Base-by-base conservation (phyloP, 2,329 filamentous ascomycete genomes). In the Exophiala spinifera region DNA sequence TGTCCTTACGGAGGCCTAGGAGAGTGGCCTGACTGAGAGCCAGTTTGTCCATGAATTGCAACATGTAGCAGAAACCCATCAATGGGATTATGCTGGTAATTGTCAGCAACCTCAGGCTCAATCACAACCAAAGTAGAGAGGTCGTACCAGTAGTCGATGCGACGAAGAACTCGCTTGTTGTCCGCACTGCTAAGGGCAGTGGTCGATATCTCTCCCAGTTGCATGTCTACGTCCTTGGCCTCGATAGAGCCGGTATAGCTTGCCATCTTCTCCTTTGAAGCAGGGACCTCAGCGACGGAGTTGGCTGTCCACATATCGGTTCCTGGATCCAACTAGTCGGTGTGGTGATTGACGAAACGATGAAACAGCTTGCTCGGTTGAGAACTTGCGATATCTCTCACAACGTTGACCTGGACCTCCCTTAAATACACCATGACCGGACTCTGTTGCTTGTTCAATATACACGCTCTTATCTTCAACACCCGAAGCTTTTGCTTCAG, bases 11-110 rank as follows among this genome's bases (percentile, higher is more conserved):
- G 7, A 67, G 53, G 6, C 61, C 61, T 46, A 69, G 64, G 4
- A 69, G 40, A 1, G 66, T 66, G 11, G 66, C 57, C 28, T 65
- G 62, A 43, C 65, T 68, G n/a, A 69, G 53, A 7, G 66, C 65
- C 19, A 66, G 44, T 45, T 69, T 69, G 55, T 69, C 65, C 61
- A 69, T 64, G 42, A 57, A 67, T 45, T 64, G 63, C 53, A 66
- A 56, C 62, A 67, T 64, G 44, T 69, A 69, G 43, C 63, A 66
- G 10, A 65, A 45, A 10, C 61, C 63, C 63, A 69, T 67, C 15
- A 66, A 15, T 1, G 66, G 66, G 1, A 68, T 65, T 44, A 68
- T 34, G 46, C 50, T 49, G 5, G 36, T 8, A 33, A n/a, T 37
- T 4, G 10, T 54, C 51, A 46, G 51, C 46, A 49, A 54, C 15